phyloP scores from a whole-genome alignment of 2,329 filamentous ascomycete genomes.

The Pseudogymnoascus verrucosus region DNA sequence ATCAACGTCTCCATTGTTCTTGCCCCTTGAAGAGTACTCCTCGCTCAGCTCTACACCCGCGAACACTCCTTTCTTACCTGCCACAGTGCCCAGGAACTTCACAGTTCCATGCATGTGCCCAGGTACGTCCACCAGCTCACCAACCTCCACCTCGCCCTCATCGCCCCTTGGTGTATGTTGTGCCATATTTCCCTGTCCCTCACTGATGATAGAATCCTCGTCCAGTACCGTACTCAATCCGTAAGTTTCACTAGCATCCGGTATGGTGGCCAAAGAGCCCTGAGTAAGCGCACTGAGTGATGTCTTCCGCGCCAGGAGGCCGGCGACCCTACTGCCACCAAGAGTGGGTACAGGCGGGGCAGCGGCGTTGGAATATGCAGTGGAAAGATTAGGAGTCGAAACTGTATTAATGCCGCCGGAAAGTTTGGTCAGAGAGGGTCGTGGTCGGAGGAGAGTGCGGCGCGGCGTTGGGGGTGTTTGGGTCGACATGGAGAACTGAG shows the following conservation, averaged over 20 bases:
- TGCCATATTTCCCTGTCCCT: slow-evolving; percentile 35
- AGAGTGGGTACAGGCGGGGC: slow-evolving; percentile 5
- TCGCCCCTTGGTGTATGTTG: slow-evolving; percentile 48
- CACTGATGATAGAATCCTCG: slow-evolving; percentile 30
- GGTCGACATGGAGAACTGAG: slow-evolving; percentile 15
- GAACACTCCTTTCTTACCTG: slow-evolving; percentile 85
- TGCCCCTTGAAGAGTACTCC: slow-evolving; percentile 75
- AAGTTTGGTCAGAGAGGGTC: slow-evolving; percentile 19
- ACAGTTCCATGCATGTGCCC: slow-evolving; percentile 87
- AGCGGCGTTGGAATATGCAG: slow-evolving; percentile 17
- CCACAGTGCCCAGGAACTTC: slow-evolving; percentile 79
- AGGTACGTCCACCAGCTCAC: slow-evolving; percentile 83
- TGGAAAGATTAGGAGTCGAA: slow-evolving; percentile 52
- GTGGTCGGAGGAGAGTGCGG: slow-evolving; percentile 27
- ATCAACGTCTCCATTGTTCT: slow-evolving; percentile 94
- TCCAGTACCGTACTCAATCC: slow-evolving; percentile 47
- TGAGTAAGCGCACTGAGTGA: slow-evolving; percentile 63
- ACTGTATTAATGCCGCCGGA: slow-evolving; percentile 36
- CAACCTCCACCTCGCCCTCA: slow-evolving; percentile 55
- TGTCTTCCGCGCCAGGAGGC: slow-evolving; percentile 56
- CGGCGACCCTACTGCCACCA: slow-evolving; percentile 16
- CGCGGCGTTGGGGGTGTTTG: slow-evolving; percentile 20
- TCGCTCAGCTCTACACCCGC: slow-evolving; percentile 81
- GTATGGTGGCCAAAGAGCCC: slow-evolving; percentile 54
- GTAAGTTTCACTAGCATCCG: slow-evolving; percentile 59